Base-by-base conservation (phyloP, 1,284 basidiomycete genomes). In the Marasmius oreades region DNA sequence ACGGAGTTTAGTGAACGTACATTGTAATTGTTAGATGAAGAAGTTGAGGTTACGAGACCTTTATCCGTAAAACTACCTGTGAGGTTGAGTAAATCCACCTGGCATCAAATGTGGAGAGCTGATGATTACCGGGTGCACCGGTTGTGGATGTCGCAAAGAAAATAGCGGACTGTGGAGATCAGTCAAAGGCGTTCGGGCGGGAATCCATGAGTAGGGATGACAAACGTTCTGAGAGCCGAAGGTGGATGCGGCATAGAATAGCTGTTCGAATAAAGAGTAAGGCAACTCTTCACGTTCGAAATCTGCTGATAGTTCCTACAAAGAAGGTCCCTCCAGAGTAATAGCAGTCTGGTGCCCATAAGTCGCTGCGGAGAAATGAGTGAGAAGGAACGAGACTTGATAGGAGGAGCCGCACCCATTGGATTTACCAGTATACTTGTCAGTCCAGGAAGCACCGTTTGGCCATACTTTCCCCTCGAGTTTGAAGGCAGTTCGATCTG, bases 301-400 rank as follows among this genome's bases (percentile, higher is more conserved):
- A 14, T 50, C 23, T 23, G 26, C 20, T 26, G 23, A 16, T 12
- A 23, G 14, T 4, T 62, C 71, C 56, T 50, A 80, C 79, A 52
- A 72, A 70, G 66, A 82, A 83, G 55, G 74, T 61, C 1, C 76
- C 74, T 44, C 76, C 69, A 31, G 69, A 33, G 61, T 77, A 76
- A 2, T 72, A 75, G 62, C 80, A 84, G 59, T 82, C 80, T 1
- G 81, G 80, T 0, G 80, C 80, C 80, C 80, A 81, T 3, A 81
- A 62, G 28, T 68, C 65, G 16, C 74, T 77, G 53, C 33, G 55
- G 24, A 16, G 33, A 53, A 24, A 20, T n/a, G 34, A 45, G 20
- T 28, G 20, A 42, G 51, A 47, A 12, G 24, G 12, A 43, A 10
- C 42, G n/a, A 11, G 23, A 26, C 1, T 22, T 24, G 51, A 5